Base-by-base conservation (phyloP, 2,329 filamentous ascomycete species). In the Acrodontium crateriforme region DNA sequence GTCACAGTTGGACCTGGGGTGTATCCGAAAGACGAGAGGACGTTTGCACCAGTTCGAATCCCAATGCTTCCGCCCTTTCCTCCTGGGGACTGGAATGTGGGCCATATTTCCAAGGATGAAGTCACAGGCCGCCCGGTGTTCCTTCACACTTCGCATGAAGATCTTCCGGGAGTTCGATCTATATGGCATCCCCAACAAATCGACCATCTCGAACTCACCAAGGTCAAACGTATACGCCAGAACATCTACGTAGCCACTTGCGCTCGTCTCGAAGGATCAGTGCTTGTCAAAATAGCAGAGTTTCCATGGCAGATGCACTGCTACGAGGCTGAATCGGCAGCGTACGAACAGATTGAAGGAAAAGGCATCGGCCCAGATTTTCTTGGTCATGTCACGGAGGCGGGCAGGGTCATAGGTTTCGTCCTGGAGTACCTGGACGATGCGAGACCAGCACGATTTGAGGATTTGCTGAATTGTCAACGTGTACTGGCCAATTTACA, bases 41-140 rank as follows among this genome's bases (percentile, higher is more conserved):
- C 18, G 53, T 9, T 20, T 20, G 18, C 8, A 20, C 18, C 18
- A n/a, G 29, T 37, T 7, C 38, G 59, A 15, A 34, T 54, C 18
- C 21, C 47, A 4, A 31, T 44, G 8, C 45, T 63, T 7, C 56
- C 58, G 3, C 39, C 44, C 4, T 51, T 61, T 10, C 55, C 55
- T 1, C 25, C 42, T 1, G 55, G 56, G 8, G 49, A 56, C 35
- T 62, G 57, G 58, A 62, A 60, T 31, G 37, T 42, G 25, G 58
- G 48, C 25, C 47, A 48, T 18, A 42, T 62, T 22, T 39, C 45
- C 14, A 37, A 40, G 19, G 34, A 53, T 15, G 22, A 30, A 9
- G 25, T 32, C 5, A 43, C 34, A 2, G 49, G 44, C 15, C 32
- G 35, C 5, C 40, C 47, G 2, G 31, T 38, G 36, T 36, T 32